Conservation (phyloP, 1,284 basidiomycete species). For the Cryptococcus sp. region DNA sequence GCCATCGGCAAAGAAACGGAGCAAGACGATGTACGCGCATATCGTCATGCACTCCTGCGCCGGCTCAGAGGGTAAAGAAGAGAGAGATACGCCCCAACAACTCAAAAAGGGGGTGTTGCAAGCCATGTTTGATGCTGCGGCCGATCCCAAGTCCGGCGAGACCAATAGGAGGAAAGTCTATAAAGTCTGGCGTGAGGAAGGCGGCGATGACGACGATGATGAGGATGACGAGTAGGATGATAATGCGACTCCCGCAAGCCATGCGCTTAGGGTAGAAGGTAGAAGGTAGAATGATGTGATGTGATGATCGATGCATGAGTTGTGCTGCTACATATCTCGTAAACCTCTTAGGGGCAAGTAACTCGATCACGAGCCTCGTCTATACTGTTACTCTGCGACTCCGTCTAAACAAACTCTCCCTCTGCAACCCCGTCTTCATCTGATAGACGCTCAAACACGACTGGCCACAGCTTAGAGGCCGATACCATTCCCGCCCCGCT, state of each 20-base stretch:
- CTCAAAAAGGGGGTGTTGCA: constrained; percentile 65
- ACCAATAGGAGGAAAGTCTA: constrained; percentile 80
- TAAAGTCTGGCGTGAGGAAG: constrained; percentile 66
- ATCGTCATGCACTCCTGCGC: constrained; percentile 33
- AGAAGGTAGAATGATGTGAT: not conserved
- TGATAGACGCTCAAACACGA: no score
- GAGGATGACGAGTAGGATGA: constrained; percentile 16
- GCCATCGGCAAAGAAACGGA: constrained; percentile 31
- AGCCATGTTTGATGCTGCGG: constrained; percentile 73
- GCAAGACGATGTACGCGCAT: constrained; percentile 32
- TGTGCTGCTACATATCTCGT: constrained; percentile 2
- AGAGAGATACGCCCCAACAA: constrained; percentile 21
- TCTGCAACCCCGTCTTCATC: not conserved
- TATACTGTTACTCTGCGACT: not conserved
- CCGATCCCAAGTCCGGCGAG: constrained; percentile 59
- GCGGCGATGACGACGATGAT: constrained; percentile 51
- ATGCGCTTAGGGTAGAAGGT: not conserved
- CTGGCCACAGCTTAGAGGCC: constrained; percentile 15
- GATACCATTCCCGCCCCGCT: constrained; percentile 28
- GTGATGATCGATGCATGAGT: constrained; percentile 10
- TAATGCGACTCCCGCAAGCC: not conserved
- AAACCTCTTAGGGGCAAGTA: no score
- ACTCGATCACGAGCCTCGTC: no score
- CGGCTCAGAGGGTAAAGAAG: constrained; percentile 24
- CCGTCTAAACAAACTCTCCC: no score